These are phyloP conservation scores for Sutorius eximius DNA, from an alignment of 1,284 basidiomycete genomes.

Conservation along the genomic window DNA sequence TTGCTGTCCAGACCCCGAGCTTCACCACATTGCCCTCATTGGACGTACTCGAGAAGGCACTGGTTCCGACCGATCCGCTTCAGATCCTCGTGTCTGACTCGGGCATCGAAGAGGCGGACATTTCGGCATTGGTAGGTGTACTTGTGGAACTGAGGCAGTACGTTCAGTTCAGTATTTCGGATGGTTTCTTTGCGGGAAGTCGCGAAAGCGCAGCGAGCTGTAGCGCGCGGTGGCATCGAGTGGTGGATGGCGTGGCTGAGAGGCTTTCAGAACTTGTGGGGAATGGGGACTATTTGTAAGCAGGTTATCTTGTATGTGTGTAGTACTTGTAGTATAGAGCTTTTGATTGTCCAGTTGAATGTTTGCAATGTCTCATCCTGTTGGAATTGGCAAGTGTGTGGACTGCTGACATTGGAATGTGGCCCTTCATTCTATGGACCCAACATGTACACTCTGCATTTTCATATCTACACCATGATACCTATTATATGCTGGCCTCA, in stretches of 20 bases:
- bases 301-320: not conserved
- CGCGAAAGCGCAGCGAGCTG: no score
- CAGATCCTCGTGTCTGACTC: not conserved
- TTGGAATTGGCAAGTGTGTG: no score
- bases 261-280: not conserved
- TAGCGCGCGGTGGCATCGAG: not conserved
- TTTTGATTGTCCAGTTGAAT: no score
- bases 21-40: not conserved
- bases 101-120: not conserved
- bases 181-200: fast-evolving
- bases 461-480: no score
- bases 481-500: no score
- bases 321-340: no score
- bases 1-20: not conserved
- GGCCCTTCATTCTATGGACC: no score
- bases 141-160: not conserved
- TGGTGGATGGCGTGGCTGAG: not conserved
- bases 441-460: no score
- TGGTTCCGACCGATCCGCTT: not conserved
- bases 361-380: no score
- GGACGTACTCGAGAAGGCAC: not conserved
- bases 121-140: not conserved
- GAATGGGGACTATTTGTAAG: not conserved
- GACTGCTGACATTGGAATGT: no score
- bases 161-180: not conserved